Conservation (phyloP, 2,329 filamentous ascomycete species). For the Cyphellophora europaea region DNA sequence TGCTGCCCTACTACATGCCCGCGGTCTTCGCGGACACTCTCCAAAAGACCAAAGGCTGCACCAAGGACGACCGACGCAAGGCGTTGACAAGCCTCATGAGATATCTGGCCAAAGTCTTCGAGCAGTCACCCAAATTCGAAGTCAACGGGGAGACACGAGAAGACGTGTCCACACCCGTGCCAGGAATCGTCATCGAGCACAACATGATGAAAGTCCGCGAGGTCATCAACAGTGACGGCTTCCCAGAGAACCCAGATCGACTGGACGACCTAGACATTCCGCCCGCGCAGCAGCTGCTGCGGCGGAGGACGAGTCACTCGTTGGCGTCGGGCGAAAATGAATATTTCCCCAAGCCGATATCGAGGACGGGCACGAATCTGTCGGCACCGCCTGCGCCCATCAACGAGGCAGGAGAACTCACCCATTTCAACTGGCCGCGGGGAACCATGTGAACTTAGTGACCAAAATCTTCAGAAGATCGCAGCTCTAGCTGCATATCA, state of each 20-base stretch:
- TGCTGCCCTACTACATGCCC: slow-evolving; percentile 30
- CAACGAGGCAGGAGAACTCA: too few species aligned
- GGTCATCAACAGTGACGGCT: slow-evolving; percentile 20
- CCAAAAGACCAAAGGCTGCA: slow-evolving; percentile 14
- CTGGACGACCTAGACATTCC: slow-evolving; percentile 20
- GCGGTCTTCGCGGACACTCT: slow-evolving; percentile 25
- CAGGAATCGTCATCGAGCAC: slow-evolving; percentile 21
- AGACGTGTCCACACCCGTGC: slow-evolving; percentile 4
- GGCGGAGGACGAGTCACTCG: slow-evolving; percentile 16
- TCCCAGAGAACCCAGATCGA: slow-evolving; percentile 20
- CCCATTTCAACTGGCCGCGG: too few species aligned
- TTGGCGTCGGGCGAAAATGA: too few species aligned
- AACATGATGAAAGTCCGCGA: slow-evolving; percentile 21
- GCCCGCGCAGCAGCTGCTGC: slow-evolving; percentile 14
- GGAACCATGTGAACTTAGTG: too few species aligned
- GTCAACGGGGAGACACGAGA: slow-evolving; percentile 1
- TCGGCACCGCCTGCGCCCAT: too few species aligned
- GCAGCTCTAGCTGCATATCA: too few species aligned
- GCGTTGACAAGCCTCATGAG: slow-evolving; percentile 21
- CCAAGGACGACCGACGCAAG: slow-evolving; percentile 12
- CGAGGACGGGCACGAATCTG: too few species aligned
- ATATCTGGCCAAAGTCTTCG: slow-evolving; percentile 22
- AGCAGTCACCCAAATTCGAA: slow-evolving; percentile 4
- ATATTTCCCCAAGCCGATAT: too few species aligned
- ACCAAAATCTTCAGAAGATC: too few species aligned